Percentiles rank a stretch among this genome's conserved stretches.
phyloP scores from a whole-genome alignment of 345 rosid genomes.

The Kernera saxatilis region DNA sequence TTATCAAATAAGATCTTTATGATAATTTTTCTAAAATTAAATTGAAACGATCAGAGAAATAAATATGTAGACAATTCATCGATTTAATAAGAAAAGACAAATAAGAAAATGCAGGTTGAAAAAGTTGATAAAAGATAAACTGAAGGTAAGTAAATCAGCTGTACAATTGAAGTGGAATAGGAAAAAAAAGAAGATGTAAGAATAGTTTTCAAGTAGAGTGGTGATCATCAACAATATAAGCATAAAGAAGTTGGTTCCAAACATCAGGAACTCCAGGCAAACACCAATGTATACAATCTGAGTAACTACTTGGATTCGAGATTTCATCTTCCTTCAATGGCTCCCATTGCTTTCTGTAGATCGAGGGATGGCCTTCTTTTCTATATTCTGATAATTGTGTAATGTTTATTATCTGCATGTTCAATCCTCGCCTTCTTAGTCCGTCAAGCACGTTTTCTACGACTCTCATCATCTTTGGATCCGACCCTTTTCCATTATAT shows the following conservation, averaged over 20 bases:
- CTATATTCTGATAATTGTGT: constrained; percentile 73
- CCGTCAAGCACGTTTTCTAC: constrained; percentile 42
- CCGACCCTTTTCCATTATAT: constrained; percentile 47
- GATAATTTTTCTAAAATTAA: neutral
- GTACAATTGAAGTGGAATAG: constrained; percentile 28
- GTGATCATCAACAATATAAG: constrained; percentile 35
- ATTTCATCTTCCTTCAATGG: constrained; percentile 42
- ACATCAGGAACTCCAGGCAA: constrained; percentile 94
- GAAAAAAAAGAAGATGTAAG: neutral
- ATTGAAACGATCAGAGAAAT: neutral
- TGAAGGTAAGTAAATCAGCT: constrained; percentile 10
- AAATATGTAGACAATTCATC: neutral
- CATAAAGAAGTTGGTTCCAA: constrained; percentile 83
- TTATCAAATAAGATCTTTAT: neutral
- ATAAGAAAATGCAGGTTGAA: neutral
- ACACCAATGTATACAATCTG: constrained; percentile 94
- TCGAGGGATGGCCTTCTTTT: constrained; percentile 77
- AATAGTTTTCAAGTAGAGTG: constrained; percentile 6
- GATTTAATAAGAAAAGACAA: neutral
- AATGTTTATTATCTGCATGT: constrained; percentile 59
- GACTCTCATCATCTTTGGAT: constrained; percentile 46
- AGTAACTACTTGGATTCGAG: constrained; percentile 51
- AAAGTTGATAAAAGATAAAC: neutral
- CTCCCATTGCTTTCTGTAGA: constrained; percentile 70
- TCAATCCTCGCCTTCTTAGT: constrained; percentile 43